Base-by-base conservation (phyloP, 768 basidiomycete species). In the Neoboletus brunneissimus region DNA sequence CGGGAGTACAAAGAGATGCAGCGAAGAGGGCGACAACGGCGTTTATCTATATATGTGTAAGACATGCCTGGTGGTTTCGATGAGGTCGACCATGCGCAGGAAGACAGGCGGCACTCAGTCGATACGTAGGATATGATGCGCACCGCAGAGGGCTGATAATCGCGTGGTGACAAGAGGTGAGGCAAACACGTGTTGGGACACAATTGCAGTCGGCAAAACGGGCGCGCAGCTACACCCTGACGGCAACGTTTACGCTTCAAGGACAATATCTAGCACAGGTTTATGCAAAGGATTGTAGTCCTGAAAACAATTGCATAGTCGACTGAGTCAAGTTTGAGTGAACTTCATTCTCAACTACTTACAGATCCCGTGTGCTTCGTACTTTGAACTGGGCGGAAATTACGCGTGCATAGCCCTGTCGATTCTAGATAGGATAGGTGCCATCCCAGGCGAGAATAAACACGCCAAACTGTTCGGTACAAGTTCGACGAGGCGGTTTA, bases 21-120 rank as follows among this genome's bases (percentile, higher is more conserved):
- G 50, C 46, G 59, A 63, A 46, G 53, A 60, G 51, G 57, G 62
- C 55, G 61, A 62, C 64, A 47, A 38, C 49, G 60, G 58, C 55
- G 29, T 59, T 68, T 25, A 56, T 59, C 68, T 72, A 70, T 66
- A 64, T 73, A 69, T 42, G 60, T 50, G 59, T n/a, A 55, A 48
- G 44, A 25, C 58, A 70, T 53, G 70, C 70, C 70, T 70, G 72
- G 62, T 49, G 70, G 66, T 64, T 72, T 73, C 72, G 70, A 73
- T 54, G 70, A 72, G 70, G 70, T 60, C 42, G 51, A 51, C 70
- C 69, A 71, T 57, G 70, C 63, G 61, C 58, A 53, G 20, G 60
- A 46, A 46, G 64, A 71, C 70, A 63, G 65, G 63, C 65, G 57
- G 50, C 43, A 60, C 48, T 53, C 53, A 52, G 55, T 51, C 57